Base-by-base conservation (phyloP, 2,329 filamentous ascomycete genomes). In the Cladorrhinum sp. region DNA sequence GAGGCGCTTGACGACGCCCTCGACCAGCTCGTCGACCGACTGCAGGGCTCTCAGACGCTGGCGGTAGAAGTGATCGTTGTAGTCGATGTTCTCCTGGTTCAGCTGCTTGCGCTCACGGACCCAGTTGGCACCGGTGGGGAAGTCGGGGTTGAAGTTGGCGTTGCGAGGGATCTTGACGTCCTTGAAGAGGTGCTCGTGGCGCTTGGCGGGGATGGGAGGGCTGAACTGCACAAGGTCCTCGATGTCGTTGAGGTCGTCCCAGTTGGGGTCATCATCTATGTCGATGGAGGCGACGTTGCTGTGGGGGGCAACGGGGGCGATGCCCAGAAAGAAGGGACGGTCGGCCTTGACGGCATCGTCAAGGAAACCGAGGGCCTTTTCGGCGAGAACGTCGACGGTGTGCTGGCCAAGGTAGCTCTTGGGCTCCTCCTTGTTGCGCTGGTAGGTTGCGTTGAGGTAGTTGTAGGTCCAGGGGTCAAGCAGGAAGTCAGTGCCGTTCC, bases 391-490 rank as follows among this genome's bases (percentile, higher is more conserved):
- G 55, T 70, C 69, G 42, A 65, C 60, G 1, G 65, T 61, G 62
- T 70, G 64, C 53, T 68, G 64, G 24, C 64, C 65, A n/a, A 65
- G 57, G 76, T 74, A 74, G 59, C 72, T 75, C 16, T 71, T 67
- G 0, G 76, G 75, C 1, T 59, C 59, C 1, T 85, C 80, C 0
- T 77, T 73, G 65, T 90, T 87, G 9, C 83, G 79, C 62, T 87
- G 82, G 69, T 86, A 87, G 3, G 81, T 86, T 1, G 83, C 77
- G 68, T 90, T 89, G 24, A 86, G 78, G 68, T 90, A 91, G 26
- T 82, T 77, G 67, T 91, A 91, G 0, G 88, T 91, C 65, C 80
- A 82, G 0, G 87, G 87, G 63, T 90, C 86, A 1, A 89, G 75
- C 1, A 89, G 74, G 64, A 88, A 80, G 65, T 76, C 72, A 0